Base-by-base conservation (phyloP, 306 rosid species). In the Carpinus viminea region DNA sequence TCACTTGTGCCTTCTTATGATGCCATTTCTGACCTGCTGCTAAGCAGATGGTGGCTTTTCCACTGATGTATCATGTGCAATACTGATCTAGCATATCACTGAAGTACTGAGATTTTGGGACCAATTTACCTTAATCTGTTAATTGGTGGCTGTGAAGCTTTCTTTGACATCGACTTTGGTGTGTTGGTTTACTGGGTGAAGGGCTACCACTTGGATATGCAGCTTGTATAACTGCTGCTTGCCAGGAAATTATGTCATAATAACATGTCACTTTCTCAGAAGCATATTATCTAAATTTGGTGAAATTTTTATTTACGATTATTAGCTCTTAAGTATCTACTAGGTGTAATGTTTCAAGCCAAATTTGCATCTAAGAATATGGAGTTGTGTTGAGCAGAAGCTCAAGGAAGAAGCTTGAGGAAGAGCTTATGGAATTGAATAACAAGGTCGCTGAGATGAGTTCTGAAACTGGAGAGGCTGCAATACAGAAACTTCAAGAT, bases 401-500 rank as follows among this genome's bases (percentile, higher is more conserved):
- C 81, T 86, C 86, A 1, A 86, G 87, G 85, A 78, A 78, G 85
- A 89, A 86, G 78, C 85, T 93, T 12, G 96, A 93, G 85, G 99
- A 93, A 77, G 98, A 93, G 82, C 83, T 95, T 9, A 28, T 1
- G 75, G 98, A 91, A 78, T 50, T 89, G 78, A 91, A 88, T 70
- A 28, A 3, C 61, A 79, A 84, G 83, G 88, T 93, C 71, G 90
- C 78, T 20, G 95, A 91, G 88, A 84, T 92, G 86, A 90, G 82
- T 70, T 84, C 96, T 70, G 96, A 91, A 85, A 87, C 91, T 0
- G 94, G 97, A 80, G 98, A 91, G 80, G 83, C 91, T 10, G 92
- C 97, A 54, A 75, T 91, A 68, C 93, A 88, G 89, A 93, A 89
- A 74, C 95, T 95, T 51, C 96, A 95, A 83, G 90, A 88, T 64